These are phyloP conservation scores for Gossypium laxum DNA, from an alignment of 441 rosid genomes.

Conservation along the genomic window DNA sequence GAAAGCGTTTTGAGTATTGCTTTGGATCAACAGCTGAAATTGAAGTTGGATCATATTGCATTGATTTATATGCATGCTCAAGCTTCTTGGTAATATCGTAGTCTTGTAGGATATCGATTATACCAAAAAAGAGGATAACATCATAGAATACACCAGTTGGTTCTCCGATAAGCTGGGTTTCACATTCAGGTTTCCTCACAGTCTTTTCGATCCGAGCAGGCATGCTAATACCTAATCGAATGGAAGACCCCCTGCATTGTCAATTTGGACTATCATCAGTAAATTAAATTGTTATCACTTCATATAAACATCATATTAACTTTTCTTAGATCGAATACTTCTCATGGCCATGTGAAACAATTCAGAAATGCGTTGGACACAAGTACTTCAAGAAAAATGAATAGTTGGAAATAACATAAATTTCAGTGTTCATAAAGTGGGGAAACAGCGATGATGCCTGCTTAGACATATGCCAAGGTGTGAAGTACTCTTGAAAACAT, in stretches of 20 bases:
- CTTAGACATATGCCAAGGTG: neutral
- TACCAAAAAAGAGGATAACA: slow-evolving; percentile 66
- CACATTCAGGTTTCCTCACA: slow-evolving; percentile 46
- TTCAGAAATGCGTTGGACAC: neutral
- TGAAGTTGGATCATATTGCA: slow-evolving; percentile 87
- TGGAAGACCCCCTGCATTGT: slow-evolving; percentile 53
- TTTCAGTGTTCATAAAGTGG: neutral
- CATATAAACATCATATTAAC: neutral
- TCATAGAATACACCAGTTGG: slow-evolving; percentile 73
- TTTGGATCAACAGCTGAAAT: slow-evolving; percentile 97
- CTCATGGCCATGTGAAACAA: neutral
- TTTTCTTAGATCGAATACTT: neutral
- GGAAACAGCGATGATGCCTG: neutral
- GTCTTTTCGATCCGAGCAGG: slow-evolving; percentile 74
- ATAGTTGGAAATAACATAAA: neutral
- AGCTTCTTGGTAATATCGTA: slow-evolving; percentile 95
- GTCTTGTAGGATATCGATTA: slow-evolving; percentile 90
- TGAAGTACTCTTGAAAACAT: neutral
- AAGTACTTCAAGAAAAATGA: neutral
- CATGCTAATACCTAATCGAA: slow-evolving; percentile 68
- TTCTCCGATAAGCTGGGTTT: slow-evolving; percentile 66
- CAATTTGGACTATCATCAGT: neutral
- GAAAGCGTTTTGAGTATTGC: slow-evolving; percentile 80
- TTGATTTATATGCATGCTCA: slow-evolving; percentile 92
- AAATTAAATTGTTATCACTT: neutral